phyloP scores from a whole-genome alignment of 192 early-diverging fungal genomes.

The Coemansia guatemalensis region DNA sequence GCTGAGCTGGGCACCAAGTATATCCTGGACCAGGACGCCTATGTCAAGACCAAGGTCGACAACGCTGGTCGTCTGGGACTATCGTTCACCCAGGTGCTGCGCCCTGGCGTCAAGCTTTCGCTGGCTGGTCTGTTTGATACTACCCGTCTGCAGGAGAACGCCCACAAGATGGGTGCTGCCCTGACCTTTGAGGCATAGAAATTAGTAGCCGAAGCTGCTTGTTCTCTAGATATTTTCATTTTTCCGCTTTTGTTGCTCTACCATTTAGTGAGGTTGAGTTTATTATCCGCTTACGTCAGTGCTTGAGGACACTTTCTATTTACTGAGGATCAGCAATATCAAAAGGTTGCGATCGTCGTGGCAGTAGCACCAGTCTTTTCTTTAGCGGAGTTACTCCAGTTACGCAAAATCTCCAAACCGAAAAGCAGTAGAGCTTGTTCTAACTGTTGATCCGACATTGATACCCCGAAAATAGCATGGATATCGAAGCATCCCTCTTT shows the following conservation, averaged over 20 bases:
- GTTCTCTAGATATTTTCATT: not conserved
- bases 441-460: not conserved
- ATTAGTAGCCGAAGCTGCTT: not conserved
- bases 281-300: not conserved
- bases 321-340: not conserved
- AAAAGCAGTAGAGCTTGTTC: not conserved
- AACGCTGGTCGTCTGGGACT: conserved; percentile 87
- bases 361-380: not conserved
- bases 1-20: conserved; percentile 96
- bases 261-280: not conserved
- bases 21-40: conserved; percentile 83
- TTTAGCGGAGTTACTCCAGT: not conserved
- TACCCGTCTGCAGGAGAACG: conserved; percentile 88
- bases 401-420: not conserved
- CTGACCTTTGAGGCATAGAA: conserved; percentile 90
- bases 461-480: not conserved
- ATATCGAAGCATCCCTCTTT: not conserved
- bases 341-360: not conserved
- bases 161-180: conserved; percentile 91
- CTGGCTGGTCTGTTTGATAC: conserved; percentile 94
- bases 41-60: conserved; percentile 86
- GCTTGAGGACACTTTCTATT: not conserved
- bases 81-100: conserved; percentile 90
- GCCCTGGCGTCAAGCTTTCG: conserved; percentile 92
- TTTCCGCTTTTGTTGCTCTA: not conserved